These are phyloP conservation scores for Penicillium verhagenii DNA, from an alignment of 495 filamentous ascomycete species.

Conservation along the genomic window DNA sequence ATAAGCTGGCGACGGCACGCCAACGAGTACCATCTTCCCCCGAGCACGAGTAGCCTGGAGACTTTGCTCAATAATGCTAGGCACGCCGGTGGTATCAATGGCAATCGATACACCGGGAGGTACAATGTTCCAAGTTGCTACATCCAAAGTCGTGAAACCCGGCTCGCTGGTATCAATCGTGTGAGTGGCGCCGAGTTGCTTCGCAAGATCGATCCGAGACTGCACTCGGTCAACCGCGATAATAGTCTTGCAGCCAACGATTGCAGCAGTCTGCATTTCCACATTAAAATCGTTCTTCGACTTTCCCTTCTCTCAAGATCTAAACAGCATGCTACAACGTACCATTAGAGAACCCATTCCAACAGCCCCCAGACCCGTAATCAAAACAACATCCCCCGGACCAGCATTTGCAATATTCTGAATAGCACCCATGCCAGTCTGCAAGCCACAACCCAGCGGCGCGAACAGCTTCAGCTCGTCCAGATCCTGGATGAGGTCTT, in stretches of 20 bases:
- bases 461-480: conserved; percentile 38
- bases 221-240: conserved; percentile 38
- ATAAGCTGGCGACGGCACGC: conserved; percentile 33
- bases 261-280: conserved; percentile 7
- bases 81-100: conserved; percentile 38
- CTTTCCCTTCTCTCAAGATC: no score
- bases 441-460: conserved; percentile 44
- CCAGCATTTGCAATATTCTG: conserved; percentile 25
- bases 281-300: no score
- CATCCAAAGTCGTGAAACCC: conserved; percentile 17
- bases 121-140: conserved; percentile 18
- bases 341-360: conserved; percentile 37
- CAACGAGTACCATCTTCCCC: conserved; percentile 36
- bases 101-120: conserved; percentile 27
- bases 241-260: conserved; percentile 20
- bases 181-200: conserved; percentile 39
- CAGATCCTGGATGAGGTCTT: conserved; percentile 8
- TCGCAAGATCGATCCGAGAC: conserved; percentile 33
- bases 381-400: conserved; percentile 17
- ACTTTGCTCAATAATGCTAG: conserved; percentile 28
- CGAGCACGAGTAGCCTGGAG: conserved; percentile 25
- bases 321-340: not conserved
- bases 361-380: conserved; percentile 39
- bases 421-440: conserved; percentile 41
- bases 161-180: conserved; percentile 23